Evolutionary conservation across 805 yeast genomes (phyloP), one percentile per base, ranked within the genome.

Genomic region (Debaryomyces prosopidis): DNA sequence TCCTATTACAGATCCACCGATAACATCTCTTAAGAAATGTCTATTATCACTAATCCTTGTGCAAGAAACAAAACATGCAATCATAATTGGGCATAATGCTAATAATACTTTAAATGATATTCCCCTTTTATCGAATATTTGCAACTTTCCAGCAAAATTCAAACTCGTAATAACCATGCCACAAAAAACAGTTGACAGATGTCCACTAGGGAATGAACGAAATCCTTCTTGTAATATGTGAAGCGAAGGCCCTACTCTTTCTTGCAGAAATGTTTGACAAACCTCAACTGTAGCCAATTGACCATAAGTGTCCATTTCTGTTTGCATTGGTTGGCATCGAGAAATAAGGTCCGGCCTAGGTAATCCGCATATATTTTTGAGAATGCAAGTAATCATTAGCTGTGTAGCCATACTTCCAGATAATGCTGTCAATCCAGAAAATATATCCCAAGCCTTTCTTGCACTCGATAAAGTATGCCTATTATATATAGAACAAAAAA

Each of bases 31-130:
- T 3, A 71, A 41, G 44, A 65, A 71, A 52, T 76, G 80, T 30
- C 79, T 55, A 50, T 75, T 71, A 48, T 76, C 81, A n/a, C 80
- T 71, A n/a, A 70, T 59, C 43, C 80, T 55, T 2, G 80, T 67
- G 17, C 68, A 60, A 0, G 76, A 53, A 2, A 76, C 66, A 36
- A 58, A 54, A 1, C 61, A 40, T 0, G 79, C 71, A 3, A 67
- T 31, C 10, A 59, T 46, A 3, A 68, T 46, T 0, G 80, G 80
- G 2, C 64, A n/a, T 2, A 69, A 37, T 1, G 68, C 58, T 4
- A 65, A 11, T 0, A 73, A 27, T 0, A 65, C 50, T 41, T 71
- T 71, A 40, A 61, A 51, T 7, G 71, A 60, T 5, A 65, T 54
- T 1, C 71, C 70, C 35, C 73, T 54, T 6, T 59, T 58, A 45